Conservation (phyloP, 768 basidiomycete genomes). For the Hydnum rufescens region DNA sequence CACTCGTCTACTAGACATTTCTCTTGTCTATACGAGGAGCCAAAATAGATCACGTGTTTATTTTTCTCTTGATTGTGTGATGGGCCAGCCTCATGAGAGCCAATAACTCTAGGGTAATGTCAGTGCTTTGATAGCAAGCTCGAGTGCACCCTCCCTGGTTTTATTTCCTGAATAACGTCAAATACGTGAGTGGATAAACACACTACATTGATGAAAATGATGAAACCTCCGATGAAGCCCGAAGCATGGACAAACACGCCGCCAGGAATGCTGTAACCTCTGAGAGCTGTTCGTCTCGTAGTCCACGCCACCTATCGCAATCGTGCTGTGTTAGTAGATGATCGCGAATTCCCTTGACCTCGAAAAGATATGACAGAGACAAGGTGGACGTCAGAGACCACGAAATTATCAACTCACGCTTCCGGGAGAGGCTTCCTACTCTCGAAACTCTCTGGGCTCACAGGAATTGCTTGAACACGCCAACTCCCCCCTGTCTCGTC, state of each 20-base stretch:
- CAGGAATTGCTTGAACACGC: slow-evolving; percentile 85
- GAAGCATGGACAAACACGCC: slow-evolving; percentile 89
- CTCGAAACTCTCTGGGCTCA: slow-evolving; percentile 64
- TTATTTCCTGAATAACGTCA: slow-evolving; percentile 75
- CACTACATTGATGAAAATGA: too few species aligned
- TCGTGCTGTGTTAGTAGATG: not conserved
- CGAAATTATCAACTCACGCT: slow-evolving; percentile 17
- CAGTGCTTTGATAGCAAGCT: slow-evolving; percentile 55
- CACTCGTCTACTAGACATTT: slow-evolving; percentile 20
- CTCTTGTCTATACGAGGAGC: not conserved
- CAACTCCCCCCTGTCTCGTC: slow-evolving; percentile 60
- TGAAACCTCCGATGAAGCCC: slow-evolving; percentile 85
- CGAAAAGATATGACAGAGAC: not conserved
- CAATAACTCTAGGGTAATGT: slow-evolving; percentile 7
- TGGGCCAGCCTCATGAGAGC: not conserved
- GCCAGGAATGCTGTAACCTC: slow-evolving; percentile 48
- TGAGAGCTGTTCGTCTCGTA: slow-evolving; percentile 68
- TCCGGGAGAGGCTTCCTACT: slow-evolving; percentile 87
- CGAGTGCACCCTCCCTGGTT: slow-evolving; percentile 72
- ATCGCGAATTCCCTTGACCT: not conserved
- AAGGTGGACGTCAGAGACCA: not conserved
- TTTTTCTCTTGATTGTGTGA: not conserved
- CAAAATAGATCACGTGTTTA: not conserved
- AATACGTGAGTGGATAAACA: too few species aligned
- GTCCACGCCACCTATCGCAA: slow-evolving; percentile 51